Evolutionary conservation across 2,329 filamentous ascomycete genomes (phyloP).

Genomic region (Basipetospora chlamydospora): DNA sequence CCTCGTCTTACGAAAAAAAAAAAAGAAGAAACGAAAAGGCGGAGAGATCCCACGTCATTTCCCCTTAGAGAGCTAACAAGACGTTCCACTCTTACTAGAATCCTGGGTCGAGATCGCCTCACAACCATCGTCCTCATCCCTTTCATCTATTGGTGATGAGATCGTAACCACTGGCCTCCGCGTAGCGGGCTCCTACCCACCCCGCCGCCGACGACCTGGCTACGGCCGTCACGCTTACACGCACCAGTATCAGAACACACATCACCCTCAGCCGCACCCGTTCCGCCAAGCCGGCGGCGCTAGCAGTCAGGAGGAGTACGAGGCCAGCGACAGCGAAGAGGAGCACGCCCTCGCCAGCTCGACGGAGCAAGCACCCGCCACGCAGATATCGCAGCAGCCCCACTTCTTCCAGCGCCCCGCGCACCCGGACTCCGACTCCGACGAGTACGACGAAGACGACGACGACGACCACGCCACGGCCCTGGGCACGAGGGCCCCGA

Average conservation of each 20-base stretch:
- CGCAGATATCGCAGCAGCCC: constrained; percentile 16
- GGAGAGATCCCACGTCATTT: not conserved
- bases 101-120: constrained; percentile 95
- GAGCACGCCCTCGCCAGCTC: constrained; percentile 52
- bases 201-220: constrained; percentile 43
- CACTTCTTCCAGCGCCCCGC: constrained; percentile 18
- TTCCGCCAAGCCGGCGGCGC: constrained; percentile 27
- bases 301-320: constrained; percentile 88
- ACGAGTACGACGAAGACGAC: constrained; percentile 33
- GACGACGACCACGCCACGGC: constrained; percentile 74
- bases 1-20: not conserved
- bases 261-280: too few relatives aligned
- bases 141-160: constrained; percentile 75
- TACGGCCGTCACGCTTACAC: constrained; percentile 5
- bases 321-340: constrained; percentile 83
- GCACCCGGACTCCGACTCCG: constrained; percentile 28
- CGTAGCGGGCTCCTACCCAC: constrained; percentile 40
- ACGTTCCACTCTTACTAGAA: constrained; percentile 43
- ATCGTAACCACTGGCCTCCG: constrained; percentile 80
- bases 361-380: constrained; percentile 31
- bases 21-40: too few relatives aligned
- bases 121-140: constrained; percentile 81
- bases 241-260: too few relatives aligned
- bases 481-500: constrained; percentile 43
- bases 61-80: too few relatives aligned